Evolutionary conservation across 1,284 basidiomycete genomes (phyloP).

Genomic region (Serendipita sp.): DNA sequence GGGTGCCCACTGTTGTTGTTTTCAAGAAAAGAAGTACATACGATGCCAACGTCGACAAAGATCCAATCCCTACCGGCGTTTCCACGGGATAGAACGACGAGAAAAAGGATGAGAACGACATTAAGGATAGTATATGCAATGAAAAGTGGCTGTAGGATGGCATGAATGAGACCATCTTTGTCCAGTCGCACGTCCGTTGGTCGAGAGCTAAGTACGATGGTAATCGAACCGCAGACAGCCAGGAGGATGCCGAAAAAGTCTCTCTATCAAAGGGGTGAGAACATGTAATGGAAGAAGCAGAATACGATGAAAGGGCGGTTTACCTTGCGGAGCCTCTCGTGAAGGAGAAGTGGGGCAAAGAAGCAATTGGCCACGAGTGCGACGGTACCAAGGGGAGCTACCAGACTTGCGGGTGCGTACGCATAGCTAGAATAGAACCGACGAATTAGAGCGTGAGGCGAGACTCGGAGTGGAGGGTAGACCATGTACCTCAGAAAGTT

Average conservation of each 20-base stretch:
- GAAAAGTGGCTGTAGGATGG: slow-evolving; percentile 60
- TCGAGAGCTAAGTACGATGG: slow-evolving; percentile 77
- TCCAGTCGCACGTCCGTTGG: slow-evolving; percentile 50
- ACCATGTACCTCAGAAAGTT: slow-evolving; percentile 41
- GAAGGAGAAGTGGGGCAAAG: slow-evolving; percentile 81
- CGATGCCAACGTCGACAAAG: slow-evolving; percentile 71
- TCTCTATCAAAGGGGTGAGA: slow-evolving; percentile 25
- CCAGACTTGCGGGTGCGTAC: slow-evolving; percentile 80
- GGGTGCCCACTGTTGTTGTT: not conserved
- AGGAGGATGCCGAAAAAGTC: slow-evolving; percentile 82
- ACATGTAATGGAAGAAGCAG: slow-evolving; percentile 14
- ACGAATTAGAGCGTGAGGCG: not conserved
- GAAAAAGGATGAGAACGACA: slow-evolving; percentile 39
- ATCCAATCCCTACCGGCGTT: slow-evolving; percentile 52
- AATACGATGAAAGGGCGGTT: slow-evolving; percentile 11
- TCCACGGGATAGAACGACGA: slow-evolving; percentile 42
- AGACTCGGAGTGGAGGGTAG: not conserved
- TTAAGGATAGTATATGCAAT: slow-evolving; percentile 59
- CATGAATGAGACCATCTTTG: slow-evolving; percentile 51
- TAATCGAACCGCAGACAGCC: slow-evolving; percentile 73
- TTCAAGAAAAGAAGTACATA: slow-evolving; percentile 71
- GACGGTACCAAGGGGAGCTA: slow-evolving; percentile 91
- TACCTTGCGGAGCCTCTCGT: slow-evolving; percentile 61
- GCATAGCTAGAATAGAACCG: slow-evolving; percentile 50
- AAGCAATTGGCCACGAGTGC: slow-evolving; percentile 90